Conservation (phyloP, 257 asterid species). For the Gardenia jasminoides region DNA sequence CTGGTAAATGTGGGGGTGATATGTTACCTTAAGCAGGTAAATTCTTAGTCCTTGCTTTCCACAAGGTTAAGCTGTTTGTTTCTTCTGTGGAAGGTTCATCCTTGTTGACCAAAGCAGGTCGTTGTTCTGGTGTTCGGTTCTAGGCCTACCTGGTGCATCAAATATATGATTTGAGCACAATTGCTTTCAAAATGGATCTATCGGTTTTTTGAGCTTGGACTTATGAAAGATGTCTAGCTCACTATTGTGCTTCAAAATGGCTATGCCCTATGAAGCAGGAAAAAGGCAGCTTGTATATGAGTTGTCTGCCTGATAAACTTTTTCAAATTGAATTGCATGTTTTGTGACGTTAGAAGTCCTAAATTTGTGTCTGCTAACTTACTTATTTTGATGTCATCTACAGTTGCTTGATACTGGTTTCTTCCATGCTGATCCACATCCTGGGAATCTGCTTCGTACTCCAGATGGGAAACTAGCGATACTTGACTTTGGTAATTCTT, state of each 20-base stretch:
- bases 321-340: not conserved
- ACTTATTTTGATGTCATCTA: conserved; percentile 29
- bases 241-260: not conserved
- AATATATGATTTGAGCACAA: not conserved
- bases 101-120: not conserved
- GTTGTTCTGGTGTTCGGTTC: not conserved
- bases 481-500: conserved; percentile 81
- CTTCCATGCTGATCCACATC: conserved; percentile 99
- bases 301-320: not conserved
- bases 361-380: conserved; percentile 14
- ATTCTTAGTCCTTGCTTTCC: not conserved
- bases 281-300: not conserved
- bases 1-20: conserved; percentile 98
- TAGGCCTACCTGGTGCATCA: not conserved
- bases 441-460: conserved; percentile 93
- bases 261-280: not conserved
- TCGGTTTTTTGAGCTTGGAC: not conserved
- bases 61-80: not conserved
- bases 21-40: conserved; percentile 99
- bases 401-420: conserved; percentile 99
- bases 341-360: not conserved
- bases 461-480: conserved; percentile 97
- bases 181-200: not conserved
- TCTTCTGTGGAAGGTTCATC: not conserved
- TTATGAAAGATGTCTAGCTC: not conserved